Evolutionary conservation across 176 grass and related monocot species (phyloP), one percentile per base, ranked within the genome.

Genomic region (Ampelocalamus luodianensis): DNA sequence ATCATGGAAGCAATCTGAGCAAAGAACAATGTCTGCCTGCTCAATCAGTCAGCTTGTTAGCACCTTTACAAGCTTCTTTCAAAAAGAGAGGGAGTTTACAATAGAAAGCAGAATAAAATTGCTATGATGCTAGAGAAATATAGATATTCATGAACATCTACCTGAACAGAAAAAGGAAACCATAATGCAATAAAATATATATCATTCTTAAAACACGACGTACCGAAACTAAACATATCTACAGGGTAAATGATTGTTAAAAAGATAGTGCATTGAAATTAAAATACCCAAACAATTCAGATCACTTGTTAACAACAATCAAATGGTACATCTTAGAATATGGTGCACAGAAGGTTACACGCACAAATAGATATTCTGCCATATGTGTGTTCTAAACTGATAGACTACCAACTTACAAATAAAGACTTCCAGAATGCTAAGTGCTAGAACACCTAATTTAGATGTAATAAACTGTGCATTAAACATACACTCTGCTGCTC

Each of bases 1-100:
- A 88, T 94, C 79, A 4, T 96, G 90, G 90, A 96, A 99, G 84
- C 97, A 99, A 83, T 92, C 92, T 3, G 46, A 88, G 77, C 97
- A 99, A 73, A 99, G 91, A 79, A 82, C 76, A 48, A 94, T 59
- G 36, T 90, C 93, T 71, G 81, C 88, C 96, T 99, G 88, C 50
- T 92, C 62, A 88, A 88, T 40, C 12, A 90, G 54, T 26, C 46
- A 87, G 34, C 8, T 79, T 51, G 51, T 64, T 68, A 76, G 18
- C 62, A 68, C 14, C 40, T 87, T 69, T 37, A 44, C 14, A 42
- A 48, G 20, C 22, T 76, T 80, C 37, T 85, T 22, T 56, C 73
- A 50, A 71, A 64, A 79, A 37, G 44, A 60, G 12, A 46, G 12
- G 38, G 17, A 72, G 34, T 79, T 74, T 26, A 53, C 39, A 62